Base-by-base conservation (phyloP, 2,329 filamentous ascomycete species). In the Arthrobotrys musiformis region DNA sequence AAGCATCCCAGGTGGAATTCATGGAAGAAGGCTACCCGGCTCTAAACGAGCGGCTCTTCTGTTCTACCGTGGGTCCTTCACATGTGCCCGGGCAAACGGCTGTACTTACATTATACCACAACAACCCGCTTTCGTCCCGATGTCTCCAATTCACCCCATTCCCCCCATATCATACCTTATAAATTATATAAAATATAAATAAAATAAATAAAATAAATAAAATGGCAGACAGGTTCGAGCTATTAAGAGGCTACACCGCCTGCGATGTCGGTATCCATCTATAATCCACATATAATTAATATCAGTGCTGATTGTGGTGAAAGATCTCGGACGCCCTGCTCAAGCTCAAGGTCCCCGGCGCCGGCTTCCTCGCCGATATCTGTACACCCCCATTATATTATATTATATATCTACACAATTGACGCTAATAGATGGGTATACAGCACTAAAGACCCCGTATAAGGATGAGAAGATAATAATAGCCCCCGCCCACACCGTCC, bases 281-380 rank as follows among this genome's bases (percentile, higher is more conserved):
- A n/a, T n/a, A n/a, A n/a, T n/a, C n/a, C n/a, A n/a, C n/a, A 40
- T 17, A 40, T 40, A n/a, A n/a, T 40, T 37, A 11, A 37, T 37
- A 37, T 6, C 13, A 9, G 7, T 40, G 13, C 19, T 11, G 52
- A 11, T 37, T 4, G n/a, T 40, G 17, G 40, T 19, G 37, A 62
- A 24, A 92, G 86, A 85, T 93, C 76, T 92, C 91, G 9, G 91
- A 93, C 82, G 91, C 90, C 4, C 86, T 93, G 1, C 86, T 92
- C 68, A 92, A 90, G 81, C 86, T 93, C 56, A 87, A 90, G 74
- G 87, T 90, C 7, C 86, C 89, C 9, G 86, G 88, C 54, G 90
- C 89, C 26, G 91, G 92, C 66, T 90, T 89, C 81, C 84, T 93
- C 40, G 85, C 89, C 40, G 90, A 93, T 81, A 85, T 90, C 63